Conservation (phyloP, 2,329 filamentous ascomycete genomes). For the Claviceps sp. region DNA sequence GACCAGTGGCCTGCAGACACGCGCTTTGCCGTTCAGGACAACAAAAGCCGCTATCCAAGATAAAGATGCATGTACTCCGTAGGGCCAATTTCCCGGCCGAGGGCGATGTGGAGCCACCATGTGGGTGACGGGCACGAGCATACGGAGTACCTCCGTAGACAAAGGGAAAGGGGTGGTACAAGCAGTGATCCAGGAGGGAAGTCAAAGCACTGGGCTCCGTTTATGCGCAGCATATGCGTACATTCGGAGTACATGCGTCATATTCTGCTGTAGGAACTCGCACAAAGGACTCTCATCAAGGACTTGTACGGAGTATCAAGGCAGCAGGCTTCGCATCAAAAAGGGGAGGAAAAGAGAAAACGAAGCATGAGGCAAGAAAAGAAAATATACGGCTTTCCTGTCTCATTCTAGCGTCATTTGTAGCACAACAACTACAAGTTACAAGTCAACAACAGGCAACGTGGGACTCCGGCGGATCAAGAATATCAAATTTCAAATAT, state of each 20-base stretch:
- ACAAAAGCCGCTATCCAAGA: not conserved
- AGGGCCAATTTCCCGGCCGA: constrained; percentile 13
- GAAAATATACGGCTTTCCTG: not conserved
- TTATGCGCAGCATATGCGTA: too few species aligned
- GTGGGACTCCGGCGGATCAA: not conserved
- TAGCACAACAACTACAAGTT: not conserved
- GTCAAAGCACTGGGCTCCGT: too few species aligned
- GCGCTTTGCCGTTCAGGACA: not conserved
- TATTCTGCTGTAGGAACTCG: not conserved
- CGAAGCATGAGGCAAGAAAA: not conserved
- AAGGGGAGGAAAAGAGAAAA: not conserved
- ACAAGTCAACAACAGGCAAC: not conserved
- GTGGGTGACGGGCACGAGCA: constrained; percentile 7
- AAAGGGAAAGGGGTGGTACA: constrained; percentile 1
- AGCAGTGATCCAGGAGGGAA: not conserved
- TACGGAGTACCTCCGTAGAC: not conserved
- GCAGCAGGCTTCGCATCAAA: not conserved
- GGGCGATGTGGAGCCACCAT: constrained; percentile 6
- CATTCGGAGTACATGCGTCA: not conserved
- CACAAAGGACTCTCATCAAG: not conserved
- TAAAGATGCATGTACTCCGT: not conserved
- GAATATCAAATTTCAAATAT: not conserved
- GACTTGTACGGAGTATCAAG: too few species aligned
- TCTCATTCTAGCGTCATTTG: not conserved
- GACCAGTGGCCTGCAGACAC: not conserved